A percentile compares a stretch with the other conserved stretches of the same genome.
phyloP scores from a whole-genome alignment of 805 yeast species.

The Barnettozyma siamensis region DNA sequence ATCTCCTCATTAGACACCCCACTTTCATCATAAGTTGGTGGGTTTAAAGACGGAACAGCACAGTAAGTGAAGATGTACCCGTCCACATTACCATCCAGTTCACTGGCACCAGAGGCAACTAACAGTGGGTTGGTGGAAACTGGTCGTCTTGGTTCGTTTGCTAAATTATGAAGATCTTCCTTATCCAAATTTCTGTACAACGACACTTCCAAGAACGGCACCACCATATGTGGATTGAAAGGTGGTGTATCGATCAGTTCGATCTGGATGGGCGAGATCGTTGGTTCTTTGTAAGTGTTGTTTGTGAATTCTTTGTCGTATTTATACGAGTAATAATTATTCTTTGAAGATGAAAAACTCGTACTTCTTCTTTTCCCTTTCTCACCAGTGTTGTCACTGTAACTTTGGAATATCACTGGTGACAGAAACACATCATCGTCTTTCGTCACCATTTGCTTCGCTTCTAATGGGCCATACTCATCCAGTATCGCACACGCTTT shows the following conservation, averaged over 20 bases:
- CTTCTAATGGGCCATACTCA: constrained; percentile 38
- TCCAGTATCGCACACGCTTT: constrained; percentile 41
- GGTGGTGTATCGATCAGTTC: constrained; percentile 76
- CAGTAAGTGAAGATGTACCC: constrained; percentile 68
- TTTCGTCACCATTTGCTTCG: constrained; percentile 29
- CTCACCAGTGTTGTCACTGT: constrained; percentile 9
- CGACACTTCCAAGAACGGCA: constrained; percentile 73
- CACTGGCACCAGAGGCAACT: constrained; percentile 77
- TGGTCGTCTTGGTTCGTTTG: constrained; percentile 55
- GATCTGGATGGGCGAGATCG: constrained; percentile 51
- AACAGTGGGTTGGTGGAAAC: constrained; percentile 62
- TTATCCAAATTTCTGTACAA: constrained; percentile 55
- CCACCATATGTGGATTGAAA: constrained; percentile 57
- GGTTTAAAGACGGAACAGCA: constrained; percentile 56
- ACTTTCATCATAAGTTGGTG: constrained; percentile 48
- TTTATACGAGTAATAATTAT: constrained; percentile 16
- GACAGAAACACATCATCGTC: constrained; percentile 28
- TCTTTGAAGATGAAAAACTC: constrained; percentile 11
- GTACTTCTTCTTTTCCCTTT: constrained; percentile 7
- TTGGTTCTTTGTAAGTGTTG: constrained; percentile 39
- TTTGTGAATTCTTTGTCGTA: constrained; percentile 12
- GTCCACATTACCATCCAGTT: constrained; percentile 67
- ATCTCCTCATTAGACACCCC: constrained; percentile 9
- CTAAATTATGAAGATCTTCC: constrained; percentile 54
- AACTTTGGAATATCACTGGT: constrained; percentile 34